Evolutionary conservation across 495 filamentous ascomycete genomes (phyloP).

Genomic region (Penicillium arizonense): DNA sequence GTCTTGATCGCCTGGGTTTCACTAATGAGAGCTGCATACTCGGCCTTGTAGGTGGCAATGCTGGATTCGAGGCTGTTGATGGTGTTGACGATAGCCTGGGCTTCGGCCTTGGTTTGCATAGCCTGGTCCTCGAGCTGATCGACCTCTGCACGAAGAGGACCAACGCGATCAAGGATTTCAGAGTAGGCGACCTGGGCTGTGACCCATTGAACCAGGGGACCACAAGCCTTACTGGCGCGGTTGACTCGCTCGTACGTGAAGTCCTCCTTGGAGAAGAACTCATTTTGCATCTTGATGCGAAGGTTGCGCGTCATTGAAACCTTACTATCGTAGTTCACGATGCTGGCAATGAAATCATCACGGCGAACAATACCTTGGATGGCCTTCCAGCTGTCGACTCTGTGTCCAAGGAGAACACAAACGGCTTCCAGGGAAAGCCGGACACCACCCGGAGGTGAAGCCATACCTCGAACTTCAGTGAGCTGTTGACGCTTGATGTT

Average conservation of each 20-base stretch:
- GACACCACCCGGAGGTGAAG: constrained; percentile 83
- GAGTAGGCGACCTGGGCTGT: constrained; percentile 97
- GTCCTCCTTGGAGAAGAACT: constrained; percentile 86
- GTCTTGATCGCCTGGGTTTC: constrained; percentile 96
- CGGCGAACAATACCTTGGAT: constrained; percentile 83
- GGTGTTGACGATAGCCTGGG: constrained; percentile 84
- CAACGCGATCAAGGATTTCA: constrained; percentile 92
- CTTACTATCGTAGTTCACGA: constrained; percentile 96
- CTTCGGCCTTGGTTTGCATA: constrained; percentile 89
- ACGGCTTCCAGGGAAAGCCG: constrained; percentile 92
- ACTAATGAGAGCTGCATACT: constrained; percentile 94
- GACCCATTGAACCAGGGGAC: constrained; percentile 96
- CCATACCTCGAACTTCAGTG: constrained; percentile 97
- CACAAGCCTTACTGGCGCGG: constrained; percentile 93
- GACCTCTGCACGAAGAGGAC: constrained; percentile 90
- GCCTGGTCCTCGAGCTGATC: constrained; percentile 81
- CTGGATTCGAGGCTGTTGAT: constrained; percentile 82
- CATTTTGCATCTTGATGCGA: constrained; percentile 84
- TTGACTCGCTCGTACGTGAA: constrained; percentile 96
- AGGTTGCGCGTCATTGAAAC: constrained; percentile 84
- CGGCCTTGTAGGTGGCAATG: constrained; percentile 93
- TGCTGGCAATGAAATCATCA: constrained; percentile 97
- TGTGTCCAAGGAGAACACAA: constrained; percentile 90
- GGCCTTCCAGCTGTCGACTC: constrained; percentile 82
- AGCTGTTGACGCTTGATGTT: constrained; percentile 97